phyloP scores from a whole-genome alignment of 129 eudicot species.

The Artemisia tridentata region DNA sequence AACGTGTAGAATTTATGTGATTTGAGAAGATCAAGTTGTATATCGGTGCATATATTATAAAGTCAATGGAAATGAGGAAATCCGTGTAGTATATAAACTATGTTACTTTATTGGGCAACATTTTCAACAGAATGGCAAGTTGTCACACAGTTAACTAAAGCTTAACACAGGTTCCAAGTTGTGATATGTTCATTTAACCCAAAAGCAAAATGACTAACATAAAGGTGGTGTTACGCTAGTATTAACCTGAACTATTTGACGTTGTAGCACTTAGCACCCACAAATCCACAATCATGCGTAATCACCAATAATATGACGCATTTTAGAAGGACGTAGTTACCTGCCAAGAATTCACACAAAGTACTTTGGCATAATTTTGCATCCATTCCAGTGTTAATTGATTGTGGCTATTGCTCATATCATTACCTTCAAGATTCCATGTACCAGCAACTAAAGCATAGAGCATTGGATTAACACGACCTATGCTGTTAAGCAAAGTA shows the following conservation, averaged over 20 bases:
- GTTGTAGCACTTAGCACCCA: too few relatives aligned
- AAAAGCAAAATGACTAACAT: too few relatives aligned
- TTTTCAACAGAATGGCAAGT: too few relatives aligned
- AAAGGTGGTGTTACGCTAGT: too few relatives aligned
- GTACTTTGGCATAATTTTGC: conserved; percentile 67
- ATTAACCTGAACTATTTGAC: too few relatives aligned
- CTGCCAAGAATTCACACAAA: conserved; percentile 98
- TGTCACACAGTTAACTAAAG: too few relatives aligned
- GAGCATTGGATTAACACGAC: conserved; percentile 75
- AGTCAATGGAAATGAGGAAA: background rate
- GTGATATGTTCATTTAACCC: too few relatives aligned
- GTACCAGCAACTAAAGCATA: conserved; percentile 75
- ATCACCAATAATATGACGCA: background rate
- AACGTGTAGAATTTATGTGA: background rate
- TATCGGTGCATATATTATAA: background rate
- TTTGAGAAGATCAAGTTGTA: background rate
- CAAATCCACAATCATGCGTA: too few relatives aligned
- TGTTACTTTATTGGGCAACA: too few relatives aligned
- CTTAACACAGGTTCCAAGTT: too few relatives aligned
- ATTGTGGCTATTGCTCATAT: conserved; percentile 27
- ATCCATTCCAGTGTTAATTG: conserved; percentile 49
- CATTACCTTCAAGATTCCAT: conserved; percentile 44
- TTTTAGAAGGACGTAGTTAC: conserved; percentile 32
- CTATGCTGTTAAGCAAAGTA: conserved; percentile 57
- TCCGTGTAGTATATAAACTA: too few relatives aligned